Evolutionary conservation across 495 filamentous ascomycete genomes (phyloP).

Genomic region (Jackrogersella multiformis): DNA sequence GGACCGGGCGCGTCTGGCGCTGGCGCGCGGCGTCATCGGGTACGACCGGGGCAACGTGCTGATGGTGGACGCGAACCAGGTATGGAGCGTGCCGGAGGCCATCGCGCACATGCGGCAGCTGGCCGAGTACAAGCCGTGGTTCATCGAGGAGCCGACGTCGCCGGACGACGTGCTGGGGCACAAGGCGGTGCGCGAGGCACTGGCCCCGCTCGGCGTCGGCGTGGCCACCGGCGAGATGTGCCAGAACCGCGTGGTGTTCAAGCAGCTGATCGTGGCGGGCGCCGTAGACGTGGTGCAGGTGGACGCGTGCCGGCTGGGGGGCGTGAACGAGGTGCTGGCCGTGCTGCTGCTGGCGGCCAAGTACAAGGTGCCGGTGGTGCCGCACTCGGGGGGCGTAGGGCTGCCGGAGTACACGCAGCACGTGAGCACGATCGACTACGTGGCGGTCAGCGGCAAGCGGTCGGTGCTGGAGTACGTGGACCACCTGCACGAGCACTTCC

Average conservation of each 20-base stretch:
- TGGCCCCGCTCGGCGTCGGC: slow-evolving; percentile 77
- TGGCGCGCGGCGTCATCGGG: slow-evolving; percentile 84
- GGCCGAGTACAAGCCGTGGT: slow-evolving; percentile 89
- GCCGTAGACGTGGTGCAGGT: slow-evolving; percentile 91
- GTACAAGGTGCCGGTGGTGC: slow-evolving; percentile 83
- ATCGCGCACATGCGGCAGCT: slow-evolving; percentile 88
- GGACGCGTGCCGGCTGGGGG: slow-evolving; percentile 90
- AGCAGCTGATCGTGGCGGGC: slow-evolving; percentile 81
- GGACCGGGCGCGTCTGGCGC: slow-evolving; percentile 72
- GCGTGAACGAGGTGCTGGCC: slow-evolving; percentile 91
- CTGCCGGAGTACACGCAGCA: slow-evolving; percentile 96
- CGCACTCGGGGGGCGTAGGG: slow-evolving; percentile 89
- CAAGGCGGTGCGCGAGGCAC: slow-evolving; percentile 81
- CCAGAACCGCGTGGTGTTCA: slow-evolving; percentile 94
- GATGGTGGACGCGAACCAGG: slow-evolving; percentile 96
- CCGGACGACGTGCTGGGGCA: slow-evolving; percentile 93
- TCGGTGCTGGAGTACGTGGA: slow-evolving; percentile 92
- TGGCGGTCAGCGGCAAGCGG: slow-evolving; percentile 82
- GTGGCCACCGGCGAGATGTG: slow-evolving; percentile 97
- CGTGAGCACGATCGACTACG: slow-evolving; percentile 92
- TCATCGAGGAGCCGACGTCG: slow-evolving; percentile 96
- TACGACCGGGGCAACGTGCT: slow-evolving; percentile 87
- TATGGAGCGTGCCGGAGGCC: slow-evolving; percentile 92
- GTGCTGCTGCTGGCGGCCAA: slow-evolving; percentile 93
- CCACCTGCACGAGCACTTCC: slow-evolving; percentile 92